Base-by-base conservation (phyloP, 2,329 filamentous ascomycete genomes). In the Penicillium sp. region DNA sequence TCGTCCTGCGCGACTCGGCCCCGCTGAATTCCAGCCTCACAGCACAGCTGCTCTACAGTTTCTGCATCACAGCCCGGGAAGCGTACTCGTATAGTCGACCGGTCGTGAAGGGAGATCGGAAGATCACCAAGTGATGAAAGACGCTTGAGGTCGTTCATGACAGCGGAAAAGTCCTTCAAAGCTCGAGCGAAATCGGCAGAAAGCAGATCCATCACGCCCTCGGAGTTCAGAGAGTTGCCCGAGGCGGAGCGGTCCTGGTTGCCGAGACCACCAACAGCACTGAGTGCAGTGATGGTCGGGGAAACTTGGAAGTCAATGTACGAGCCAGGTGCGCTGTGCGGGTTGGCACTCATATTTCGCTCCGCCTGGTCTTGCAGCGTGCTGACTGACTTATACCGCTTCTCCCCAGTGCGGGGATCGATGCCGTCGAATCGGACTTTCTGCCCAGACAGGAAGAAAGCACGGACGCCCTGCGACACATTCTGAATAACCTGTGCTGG, bases 401-500 rank as follows among this genome's bases (percentile, higher is more conserved):
- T 89, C 74, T 92, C 86, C 43, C 92, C 92, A 11, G 82, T 85
- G 32, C 68, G 69, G 16, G 84, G 75, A 53, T 87, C 86, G 42
- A 88, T 73, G 13, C 93, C 93, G 71, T 96, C 89, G 66, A 92
- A 97, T 56, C 89, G 89, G 10, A 89, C 87, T 72, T 92, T 94
- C 68, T 96, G 86, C 0, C 94, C 94, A 0, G 89, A 92, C n/a
- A 96, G 81, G 76, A 90, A 88, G 76, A 99, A 97, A 13, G 92
- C 92, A 52, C 94, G 86, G 68, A 97, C 87, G 5, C 92, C 94
- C 65, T 92, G 87, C 13, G 91, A 96, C n/a, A 97, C 93, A 74
- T 96, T 96, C 73, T 94, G 89, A 50, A 97, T 85, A 45, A 97
- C 91, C 72, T 97, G 90, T 1, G 92, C 91, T 38, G 91, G 92